A percentile compares a stretch with the other conserved stretches of the same genome.
phyloP scores from a whole-genome alignment of 495 filamentous ascomycete genomes.

The Jackrogersella multiformis region DNA sequence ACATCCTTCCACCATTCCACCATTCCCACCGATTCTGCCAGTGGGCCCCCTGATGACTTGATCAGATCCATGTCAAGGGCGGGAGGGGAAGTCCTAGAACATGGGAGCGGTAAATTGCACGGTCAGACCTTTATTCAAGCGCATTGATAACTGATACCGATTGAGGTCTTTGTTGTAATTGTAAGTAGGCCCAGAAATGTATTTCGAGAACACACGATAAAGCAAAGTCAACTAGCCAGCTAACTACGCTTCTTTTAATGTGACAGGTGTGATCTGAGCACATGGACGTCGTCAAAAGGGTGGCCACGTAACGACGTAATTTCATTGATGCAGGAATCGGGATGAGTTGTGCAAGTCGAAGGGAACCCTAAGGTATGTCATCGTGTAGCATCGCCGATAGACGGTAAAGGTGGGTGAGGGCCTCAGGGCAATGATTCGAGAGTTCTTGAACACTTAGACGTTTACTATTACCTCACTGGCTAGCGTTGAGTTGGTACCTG shows the following conservation, averaged over 20 bases:
- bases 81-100: conserved; percentile 22
- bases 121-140: conserved; percentile 30
- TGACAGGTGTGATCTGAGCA: conserved; percentile 17
- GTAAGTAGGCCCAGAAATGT: neutral
- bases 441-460: neutral
- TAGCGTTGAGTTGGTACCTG: conserved; percentile 36
- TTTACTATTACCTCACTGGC: conserved; percentile 31
- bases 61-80: conserved; percentile 24
- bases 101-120: conserved; percentile 34
- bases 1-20: neutral
- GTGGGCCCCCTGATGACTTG: conserved; percentile 18
- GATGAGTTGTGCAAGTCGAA: conserved; percentile 33
- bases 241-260: neutral
- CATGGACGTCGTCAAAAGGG: conserved; percentile 19
- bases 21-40: conserved; percentile 27
- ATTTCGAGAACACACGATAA: conserved; percentile 10
- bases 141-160: conserved; percentile 25
- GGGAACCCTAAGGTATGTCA: conserved; percentile 25
- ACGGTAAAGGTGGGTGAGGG: neutral
- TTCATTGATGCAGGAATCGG: conserved; percentile 36
- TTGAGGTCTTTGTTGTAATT: conserved; percentile 8
- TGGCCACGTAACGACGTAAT: conserved; percentile 34
- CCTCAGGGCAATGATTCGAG: conserved; percentile 6
- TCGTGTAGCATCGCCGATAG: conserved; percentile 14
- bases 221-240: neutral